phyloP scores from a whole-genome alignment of 441 rosid genomes.

The Eugenia klotzschiana region DNA sequence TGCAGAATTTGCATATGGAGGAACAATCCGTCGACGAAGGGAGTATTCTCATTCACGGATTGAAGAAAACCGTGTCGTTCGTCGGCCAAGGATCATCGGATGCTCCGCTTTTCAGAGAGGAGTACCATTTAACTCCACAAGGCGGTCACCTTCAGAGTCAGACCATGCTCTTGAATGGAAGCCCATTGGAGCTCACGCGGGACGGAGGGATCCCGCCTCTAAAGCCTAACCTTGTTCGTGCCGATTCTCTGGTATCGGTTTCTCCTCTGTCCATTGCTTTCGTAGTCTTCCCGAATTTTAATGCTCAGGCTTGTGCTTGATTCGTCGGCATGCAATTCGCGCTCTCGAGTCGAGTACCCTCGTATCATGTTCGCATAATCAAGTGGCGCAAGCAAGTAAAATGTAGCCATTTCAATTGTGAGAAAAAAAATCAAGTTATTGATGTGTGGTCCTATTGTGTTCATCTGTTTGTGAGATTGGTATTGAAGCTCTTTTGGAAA shows the following conservation, averaged over 20 bases:
- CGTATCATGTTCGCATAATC: background rate
- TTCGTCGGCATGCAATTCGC: background rate
- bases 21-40: constrained; percentile 5
- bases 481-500: background rate
- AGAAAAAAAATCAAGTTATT: background rate
- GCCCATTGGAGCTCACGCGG: constrained; percentile 33
- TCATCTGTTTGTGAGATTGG: background rate
- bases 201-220: constrained; percentile 47
- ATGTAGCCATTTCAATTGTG: background rate
- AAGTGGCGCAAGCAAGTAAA: background rate
- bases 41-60: constrained; percentile 21
- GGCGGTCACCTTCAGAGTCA: constrained; percentile 48
- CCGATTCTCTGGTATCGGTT: constrained; percentile 36
- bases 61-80: constrained; percentile 53
- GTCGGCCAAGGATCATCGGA: constrained; percentile 40
- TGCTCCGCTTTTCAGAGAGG: constrained; percentile 46
- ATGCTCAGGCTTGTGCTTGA: constrained; percentile 58
- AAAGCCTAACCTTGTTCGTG: constrained; percentile 32
- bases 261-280: constrained; percentile 58
- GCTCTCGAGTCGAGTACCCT: background rate
- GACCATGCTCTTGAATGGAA: constrained; percentile 67
- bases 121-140: constrained; percentile 75
- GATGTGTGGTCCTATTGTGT: background rate
- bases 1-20: constrained; percentile 12
- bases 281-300: constrained; percentile 66